Evolutionary conservation across 1,284 basidiomycete genomes (phyloP).

Genomic region (Jaminaea rosea): DNA sequence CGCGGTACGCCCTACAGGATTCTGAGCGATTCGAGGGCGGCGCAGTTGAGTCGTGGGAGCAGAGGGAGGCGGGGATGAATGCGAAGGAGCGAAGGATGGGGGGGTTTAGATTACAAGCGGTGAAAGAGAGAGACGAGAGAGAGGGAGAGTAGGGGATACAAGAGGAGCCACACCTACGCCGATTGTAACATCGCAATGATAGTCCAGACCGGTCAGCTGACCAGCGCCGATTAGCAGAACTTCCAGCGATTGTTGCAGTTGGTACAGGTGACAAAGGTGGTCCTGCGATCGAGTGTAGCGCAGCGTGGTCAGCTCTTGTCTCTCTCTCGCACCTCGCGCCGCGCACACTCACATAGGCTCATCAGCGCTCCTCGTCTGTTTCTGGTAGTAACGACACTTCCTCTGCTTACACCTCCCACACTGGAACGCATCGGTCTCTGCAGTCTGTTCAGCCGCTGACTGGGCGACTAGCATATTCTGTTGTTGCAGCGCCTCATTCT

Average conservation of each 20-base stretch:
- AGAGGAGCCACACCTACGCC: no score
- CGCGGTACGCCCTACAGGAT: no score
- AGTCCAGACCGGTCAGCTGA: no score
- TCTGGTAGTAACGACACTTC: constrained; percentile 44
- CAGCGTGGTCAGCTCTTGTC: not conserved
- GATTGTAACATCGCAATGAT: no score
- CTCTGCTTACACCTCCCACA: constrained; percentile 67
- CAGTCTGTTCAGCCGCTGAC: constrained; percentile 69
- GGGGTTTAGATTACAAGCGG: no score
- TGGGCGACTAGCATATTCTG: constrained; percentile 81
- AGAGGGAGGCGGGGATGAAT: no score
- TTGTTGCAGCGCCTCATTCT: constrained; percentile 58
- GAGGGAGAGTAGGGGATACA: no score
- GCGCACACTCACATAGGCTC: constrained; percentile 31
- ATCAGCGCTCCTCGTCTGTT: constrained; percentile 43
- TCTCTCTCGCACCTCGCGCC: not conserved
- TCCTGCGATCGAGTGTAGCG: constrained; percentile 9
- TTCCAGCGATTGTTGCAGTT: constrained; percentile 46
- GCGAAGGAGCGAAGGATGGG: no score
- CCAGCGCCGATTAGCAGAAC: constrained; percentile 23
- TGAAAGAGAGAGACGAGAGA: no score
- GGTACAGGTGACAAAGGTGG: constrained; percentile 41
- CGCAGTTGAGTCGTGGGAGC: no score
- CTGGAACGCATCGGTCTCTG: constrained; percentile 97
- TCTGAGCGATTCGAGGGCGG: no score